A percentile compares a stretch with the other conserved stretches of the same genome.
Evolutionary conservation across 2,329 filamentous ascomycete species (phyloP).

Genomic region (Blumeria hordei): DNA sequence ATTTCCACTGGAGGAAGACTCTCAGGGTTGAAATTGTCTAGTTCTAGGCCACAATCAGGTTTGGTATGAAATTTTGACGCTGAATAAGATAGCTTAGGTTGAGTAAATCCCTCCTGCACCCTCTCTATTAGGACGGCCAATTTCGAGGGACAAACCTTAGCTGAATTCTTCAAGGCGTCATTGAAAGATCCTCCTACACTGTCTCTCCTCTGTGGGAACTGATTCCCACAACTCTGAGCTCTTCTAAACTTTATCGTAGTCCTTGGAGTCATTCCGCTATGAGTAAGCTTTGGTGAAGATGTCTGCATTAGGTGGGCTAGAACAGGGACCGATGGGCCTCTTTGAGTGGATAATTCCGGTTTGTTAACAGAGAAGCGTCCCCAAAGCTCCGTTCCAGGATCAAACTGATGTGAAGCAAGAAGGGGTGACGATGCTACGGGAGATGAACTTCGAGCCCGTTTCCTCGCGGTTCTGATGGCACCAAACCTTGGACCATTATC

Average conservation of each 20-base stretch:
- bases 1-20: slow-evolving; percentile 14
- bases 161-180: slow-evolving; percentile 15
- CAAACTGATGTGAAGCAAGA: slow-evolving; percentile 19
- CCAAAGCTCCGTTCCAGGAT: slow-evolving; percentile 55
- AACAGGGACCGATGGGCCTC: slow-evolving; percentile 22
- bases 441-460: slow-evolving; percentile 52
- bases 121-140: slow-evolving; percentile 39
- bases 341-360: slow-evolving; percentile 12
- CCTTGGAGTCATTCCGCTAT: slow-evolving; percentile 17
- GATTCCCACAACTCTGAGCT: slow-evolving; percentile 41
- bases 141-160: slow-evolving; percentile 27
- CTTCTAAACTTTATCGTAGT: slow-evolving; percentile 30
- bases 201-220: slow-evolving; percentile 49
- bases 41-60: not conserved
- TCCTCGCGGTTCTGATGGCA: slow-evolving; percentile 23
- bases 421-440: slow-evolving; percentile 41
- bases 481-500: slow-evolving; percentile 21
- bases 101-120: slow-evolving; percentile 27
- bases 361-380: slow-evolving; percentile 39
- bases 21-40: not conserved
- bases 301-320: slow-evolving; percentile 44
- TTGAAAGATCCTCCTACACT: slow-evolving; percentile 20
- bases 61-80: not conserved
- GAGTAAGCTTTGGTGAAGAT: slow-evolving; percentile 40
- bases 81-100: slow-evolving; percentile 10